Conservation (phyloP, 2,329 filamentous ascomycete species). For the Colletotrichum sp. region DNA sequence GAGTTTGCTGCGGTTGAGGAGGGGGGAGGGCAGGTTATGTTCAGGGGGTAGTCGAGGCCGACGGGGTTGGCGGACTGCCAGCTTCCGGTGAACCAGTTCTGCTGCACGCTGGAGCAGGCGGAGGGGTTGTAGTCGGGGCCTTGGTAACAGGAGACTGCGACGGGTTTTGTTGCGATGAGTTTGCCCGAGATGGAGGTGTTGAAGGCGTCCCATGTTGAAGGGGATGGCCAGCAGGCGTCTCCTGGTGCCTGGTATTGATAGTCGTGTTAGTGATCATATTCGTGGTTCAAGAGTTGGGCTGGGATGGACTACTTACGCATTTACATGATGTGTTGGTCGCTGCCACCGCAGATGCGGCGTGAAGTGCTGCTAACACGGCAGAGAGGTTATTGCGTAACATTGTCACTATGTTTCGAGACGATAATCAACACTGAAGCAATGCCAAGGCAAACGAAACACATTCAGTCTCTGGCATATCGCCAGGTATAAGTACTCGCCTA, state of each 20-base stretch:
- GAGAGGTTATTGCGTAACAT: background rate
- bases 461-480: background rate
- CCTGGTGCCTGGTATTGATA: background rate
- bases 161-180: background rate
- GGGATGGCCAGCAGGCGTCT: background rate
- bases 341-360: background rate
- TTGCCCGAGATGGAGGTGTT: background rate
- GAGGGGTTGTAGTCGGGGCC: background rate
- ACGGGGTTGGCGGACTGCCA: background rate
- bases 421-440: background rate
- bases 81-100: background rate
- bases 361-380: background rate
- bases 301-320: background rate
- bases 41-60: background rate
- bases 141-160: background rate
- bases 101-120: background rate
- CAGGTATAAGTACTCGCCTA: background rate
- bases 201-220: background rate
- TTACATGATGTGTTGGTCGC: background rate
- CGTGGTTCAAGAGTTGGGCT: background rate
- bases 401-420: background rate
- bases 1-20: background rate
- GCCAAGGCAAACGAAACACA: background rate
- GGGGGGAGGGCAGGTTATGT: background rate
- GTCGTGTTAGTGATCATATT: background rate